A percentile compares a stretch with the other conserved stretches of the same genome.
Evolutionary conservation across 768 basidiomycete genomes (phyloP).

Genomic region (Leucosporidium scottii): DNA sequence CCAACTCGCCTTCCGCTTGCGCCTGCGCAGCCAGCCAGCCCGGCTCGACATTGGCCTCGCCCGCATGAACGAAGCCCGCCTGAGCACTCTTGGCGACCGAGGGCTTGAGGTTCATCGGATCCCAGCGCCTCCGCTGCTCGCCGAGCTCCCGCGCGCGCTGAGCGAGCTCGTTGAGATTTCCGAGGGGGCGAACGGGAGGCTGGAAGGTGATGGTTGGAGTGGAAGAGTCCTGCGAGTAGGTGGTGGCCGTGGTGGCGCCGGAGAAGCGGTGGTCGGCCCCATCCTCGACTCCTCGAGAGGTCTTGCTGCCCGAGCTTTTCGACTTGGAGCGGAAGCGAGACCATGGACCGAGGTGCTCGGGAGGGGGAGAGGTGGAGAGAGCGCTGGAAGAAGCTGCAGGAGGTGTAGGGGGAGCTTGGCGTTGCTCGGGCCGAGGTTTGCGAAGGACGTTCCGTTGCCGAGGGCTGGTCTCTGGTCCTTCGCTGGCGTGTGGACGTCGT

Average conservation of each 20-base stretch:
- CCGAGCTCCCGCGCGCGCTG: no score
- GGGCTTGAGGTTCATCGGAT: neutral
- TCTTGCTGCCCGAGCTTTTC: neutral
- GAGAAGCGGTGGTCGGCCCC: neutral
- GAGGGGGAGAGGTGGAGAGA: neutral
- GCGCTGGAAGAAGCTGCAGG: neutral
- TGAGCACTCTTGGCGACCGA: neutral
- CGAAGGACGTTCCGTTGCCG: constrained; percentile 20
- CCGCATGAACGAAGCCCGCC: constrained; percentile 5
- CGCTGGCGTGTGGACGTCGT: no score
- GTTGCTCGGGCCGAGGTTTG: constrained; percentile 9
- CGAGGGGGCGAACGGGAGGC: no score
- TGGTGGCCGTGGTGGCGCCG: neutral
- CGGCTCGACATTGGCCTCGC: neutral
- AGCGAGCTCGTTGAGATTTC: no score
- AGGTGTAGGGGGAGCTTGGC: neutral
- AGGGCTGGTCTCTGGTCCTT: neutral
- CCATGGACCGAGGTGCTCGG: neutral
- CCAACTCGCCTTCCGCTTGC: neutral
- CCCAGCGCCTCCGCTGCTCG: neutral
- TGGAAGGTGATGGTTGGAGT: neutral
- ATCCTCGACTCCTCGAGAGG: neutral
- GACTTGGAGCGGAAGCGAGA: neutral
- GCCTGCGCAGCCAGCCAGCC: neutral
- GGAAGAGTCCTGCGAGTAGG: neutral